A percentile compares a stretch with the other conserved stretches of the same genome.
Conservation (phyloP, 208 protist species). For the Wallacemonas sp. region DNA sequence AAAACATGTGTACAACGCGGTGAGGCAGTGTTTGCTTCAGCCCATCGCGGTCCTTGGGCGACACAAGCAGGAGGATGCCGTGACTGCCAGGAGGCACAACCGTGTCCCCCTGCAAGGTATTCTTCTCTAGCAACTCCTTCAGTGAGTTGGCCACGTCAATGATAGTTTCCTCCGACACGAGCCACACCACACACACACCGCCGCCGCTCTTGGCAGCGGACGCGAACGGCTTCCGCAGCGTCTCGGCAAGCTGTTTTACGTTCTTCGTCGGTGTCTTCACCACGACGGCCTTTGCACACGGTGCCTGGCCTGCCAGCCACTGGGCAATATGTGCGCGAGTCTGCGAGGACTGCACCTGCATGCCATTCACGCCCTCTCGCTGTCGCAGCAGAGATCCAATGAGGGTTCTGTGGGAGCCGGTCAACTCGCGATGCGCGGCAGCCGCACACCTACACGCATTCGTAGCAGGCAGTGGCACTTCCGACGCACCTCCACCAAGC, state of each 20-base stretch:
- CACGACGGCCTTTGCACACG: not conserved
- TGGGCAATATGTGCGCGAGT: not conserved
- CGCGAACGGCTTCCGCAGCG: conserved; percentile 27
- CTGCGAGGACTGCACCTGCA: conserved; percentile 22
- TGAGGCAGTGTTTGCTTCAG: conserved; percentile 64
- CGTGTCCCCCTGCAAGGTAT: conserved; percentile 39
- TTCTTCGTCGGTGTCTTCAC: not conserved
- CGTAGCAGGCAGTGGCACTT: not conserved
- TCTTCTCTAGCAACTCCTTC: conserved; percentile 76
- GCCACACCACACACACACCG: conserved; percentile 70
- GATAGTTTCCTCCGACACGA: conserved; percentile 34
- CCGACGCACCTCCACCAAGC: not conserved
- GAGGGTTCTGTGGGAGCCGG: conserved; percentile 15
- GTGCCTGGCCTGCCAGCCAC: not conserved
- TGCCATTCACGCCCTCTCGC: conserved; percentile 31
- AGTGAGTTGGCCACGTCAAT: conserved; percentile 38
- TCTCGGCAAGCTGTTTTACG: not conserved
- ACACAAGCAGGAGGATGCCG: conserved; percentile 49
- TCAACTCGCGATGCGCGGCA: not conserved
- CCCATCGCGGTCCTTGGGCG: conserved; percentile 37
- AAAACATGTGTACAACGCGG: conserved; percentile 77
- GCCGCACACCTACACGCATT: conserved; percentile 5
- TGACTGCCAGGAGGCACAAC: conserved; percentile 46
- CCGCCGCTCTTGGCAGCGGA: too few relatives aligned
- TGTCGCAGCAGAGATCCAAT: conserved; percentile 26